These are phyloP conservation scores for Tetracladium marchalianum DNA, from an alignment of 495 filamentous ascomycete species.

Conservation along the genomic window DNA sequence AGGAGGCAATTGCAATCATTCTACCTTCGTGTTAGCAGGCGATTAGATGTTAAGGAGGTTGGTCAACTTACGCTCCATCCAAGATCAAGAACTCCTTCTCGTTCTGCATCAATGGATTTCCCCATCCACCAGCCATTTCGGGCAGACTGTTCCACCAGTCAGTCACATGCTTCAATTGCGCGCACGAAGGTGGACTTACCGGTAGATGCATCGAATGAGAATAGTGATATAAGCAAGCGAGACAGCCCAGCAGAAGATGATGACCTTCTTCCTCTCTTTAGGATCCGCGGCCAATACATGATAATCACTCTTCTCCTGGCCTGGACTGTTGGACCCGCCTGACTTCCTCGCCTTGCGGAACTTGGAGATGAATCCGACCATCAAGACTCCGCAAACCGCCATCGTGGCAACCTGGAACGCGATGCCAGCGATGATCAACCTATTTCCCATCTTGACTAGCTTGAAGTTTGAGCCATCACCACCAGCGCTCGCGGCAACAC, in stretches of 20 bases:
- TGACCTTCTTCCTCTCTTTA: slow-evolving; percentile 11
- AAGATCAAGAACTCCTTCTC: slow-evolving; percentile 40
- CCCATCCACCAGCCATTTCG: slow-evolving; percentile 46
- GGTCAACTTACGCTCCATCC: slow-evolving; percentile 21
- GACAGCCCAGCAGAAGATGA: slow-evolving; percentile 31
- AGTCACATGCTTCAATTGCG: no score
- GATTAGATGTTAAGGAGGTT: no score
- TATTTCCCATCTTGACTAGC: slow-evolving; percentile 38
- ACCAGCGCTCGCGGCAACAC: slow-evolving; percentile 35
- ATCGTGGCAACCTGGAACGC: slow-evolving; percentile 40
- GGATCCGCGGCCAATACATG: no score
- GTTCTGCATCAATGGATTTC: slow-evolving; percentile 39
- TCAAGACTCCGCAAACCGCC: background rate
- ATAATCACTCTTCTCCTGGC: no score
- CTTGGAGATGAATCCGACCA: background rate
- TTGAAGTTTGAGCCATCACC: slow-evolving; percentile 22
- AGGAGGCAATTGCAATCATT: no score
- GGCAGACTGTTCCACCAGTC: slow-evolving; percentile 17
- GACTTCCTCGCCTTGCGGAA: background rate
- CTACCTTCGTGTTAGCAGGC: no score
- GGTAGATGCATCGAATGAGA: slow-evolving; percentile 46
- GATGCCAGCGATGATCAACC: slow-evolving; percentile 50
- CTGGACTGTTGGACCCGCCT: background rate
- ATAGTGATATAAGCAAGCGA: slow-evolving; percentile 41
- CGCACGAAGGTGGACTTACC: slow-evolving; percentile 5